Evolutionary conservation across 1,284 basidiomycete genomes (phyloP).

Genomic region (Neolentinus lepideus): DNA sequence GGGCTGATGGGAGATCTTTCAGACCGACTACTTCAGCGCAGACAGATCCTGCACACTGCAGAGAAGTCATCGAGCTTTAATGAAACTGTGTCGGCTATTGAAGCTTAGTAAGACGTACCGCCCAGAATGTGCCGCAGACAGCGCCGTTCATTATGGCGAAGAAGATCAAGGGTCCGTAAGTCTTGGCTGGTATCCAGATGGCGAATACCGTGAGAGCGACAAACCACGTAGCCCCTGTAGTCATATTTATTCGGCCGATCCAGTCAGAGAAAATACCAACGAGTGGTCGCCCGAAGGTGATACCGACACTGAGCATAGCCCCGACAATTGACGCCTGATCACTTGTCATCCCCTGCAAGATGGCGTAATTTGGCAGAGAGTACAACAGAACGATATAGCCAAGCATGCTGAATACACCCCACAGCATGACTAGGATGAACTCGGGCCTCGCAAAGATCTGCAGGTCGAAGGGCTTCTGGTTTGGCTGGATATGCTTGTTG

Average conservation of each 20-base stretch:
- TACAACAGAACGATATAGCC: slow-evolving; percentile 3
- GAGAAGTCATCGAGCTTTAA: not conserved
- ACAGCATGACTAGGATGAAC: not conserved
- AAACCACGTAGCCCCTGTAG: not conserved
- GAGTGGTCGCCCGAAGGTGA: not conserved
- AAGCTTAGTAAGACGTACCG: not conserved
- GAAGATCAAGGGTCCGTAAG: not conserved
- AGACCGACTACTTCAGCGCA: slow-evolving; percentile 1
- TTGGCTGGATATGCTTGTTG: not conserved
- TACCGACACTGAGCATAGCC: not conserved
- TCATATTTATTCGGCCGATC: slow-evolving; percentile 1
- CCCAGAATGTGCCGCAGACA: not conserved
- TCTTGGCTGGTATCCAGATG: not conserved
- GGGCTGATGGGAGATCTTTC: not conserved
- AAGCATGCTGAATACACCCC: slow-evolving; percentile 1
- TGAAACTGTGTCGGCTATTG: not conserved
- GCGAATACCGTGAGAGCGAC: not conserved
- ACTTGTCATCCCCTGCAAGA: not conserved
- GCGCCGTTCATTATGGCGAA: slow-evolving; percentile 2
- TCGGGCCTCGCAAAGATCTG: not conserved
- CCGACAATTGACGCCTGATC: not conserved
- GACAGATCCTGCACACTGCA: not conserved
- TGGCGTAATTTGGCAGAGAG: not conserved
- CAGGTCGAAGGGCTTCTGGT: not conserved
- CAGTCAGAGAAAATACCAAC: not conserved